Evolutionary conservation across 2,329 filamentous ascomycete species (phyloP), one percentile per base, ranked within the genome.

Genomic region (Aspergillus fumigatus): DNA sequence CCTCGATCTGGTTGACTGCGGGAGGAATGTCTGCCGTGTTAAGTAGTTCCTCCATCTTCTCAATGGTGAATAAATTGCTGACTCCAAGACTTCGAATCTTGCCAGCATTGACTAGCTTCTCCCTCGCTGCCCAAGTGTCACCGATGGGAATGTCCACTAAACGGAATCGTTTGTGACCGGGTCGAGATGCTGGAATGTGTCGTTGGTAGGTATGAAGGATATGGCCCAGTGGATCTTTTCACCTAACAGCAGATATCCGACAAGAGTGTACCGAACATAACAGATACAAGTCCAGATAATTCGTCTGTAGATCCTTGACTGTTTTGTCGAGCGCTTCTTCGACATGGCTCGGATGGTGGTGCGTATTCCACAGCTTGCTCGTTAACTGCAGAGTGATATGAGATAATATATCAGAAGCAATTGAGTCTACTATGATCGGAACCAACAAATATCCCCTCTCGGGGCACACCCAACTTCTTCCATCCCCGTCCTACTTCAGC

Each of bases 1-100:
- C 82, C 67, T 88, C 85, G 62, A 88, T 83, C 70, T 88, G 85
- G 70, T 88, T 88, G 56, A 83, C 80, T 2, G 82, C 82, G 0
- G 86, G 86, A 0, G 77, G 73, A 10, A 85, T 77, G 41, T 74
- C 79, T n/a, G 81, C 80, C 0, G 63, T 67, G 49, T 66, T 58
- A 17, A 71, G 60, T 26, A 73, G 56, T 14, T 68, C 62, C 38
- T 69, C 62, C 17, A 66, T 58, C 55, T 68, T 66, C 5, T 62
- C 61, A 11, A 75, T 77, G 53, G 79, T 78, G 52, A 84, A n/a
- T n/a, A n/a, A 69, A 29, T 68, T 72, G 52, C 65, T 68, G 35
- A 72, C 61, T 14, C 67, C 73, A 38, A 75, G 73, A 21, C 71
- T 71, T 21, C 66, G 65, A 26, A 70, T 63, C 59, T 74, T 75